phyloP scores from a whole-genome alignment of 2,329 filamentous ascomycete genomes.

The Neophaeococcomyces mojaviensis region DNA sequence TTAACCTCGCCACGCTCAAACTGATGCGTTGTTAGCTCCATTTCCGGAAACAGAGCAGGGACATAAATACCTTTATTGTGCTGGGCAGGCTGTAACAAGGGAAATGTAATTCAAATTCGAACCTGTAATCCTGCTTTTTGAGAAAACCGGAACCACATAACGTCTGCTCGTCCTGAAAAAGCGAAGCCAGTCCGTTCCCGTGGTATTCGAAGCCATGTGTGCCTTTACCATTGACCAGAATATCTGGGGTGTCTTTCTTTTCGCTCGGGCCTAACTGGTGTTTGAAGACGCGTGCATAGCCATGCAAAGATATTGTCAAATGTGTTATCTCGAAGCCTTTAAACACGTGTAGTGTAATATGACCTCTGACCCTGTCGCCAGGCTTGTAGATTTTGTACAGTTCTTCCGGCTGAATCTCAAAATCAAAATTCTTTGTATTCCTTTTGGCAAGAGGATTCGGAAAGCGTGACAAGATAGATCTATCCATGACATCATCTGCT shows the following conservation, averaged over 20 bases:
- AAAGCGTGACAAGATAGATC: conserved; percentile 46
- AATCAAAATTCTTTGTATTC: conserved; percentile 53
- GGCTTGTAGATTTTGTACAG: conserved; percentile 56
- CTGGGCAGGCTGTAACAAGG: conserved; percentile 59
- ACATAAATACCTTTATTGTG: conserved; percentile 75
- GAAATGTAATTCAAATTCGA: conserved; percentile 57
- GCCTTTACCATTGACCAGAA: conserved; percentile 48
- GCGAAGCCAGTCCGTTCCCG: conserved; percentile 56
- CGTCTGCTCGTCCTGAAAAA: conserved; percentile 59
- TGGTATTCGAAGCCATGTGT: conserved; percentile 48
- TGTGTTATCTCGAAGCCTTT: conserved; percentile 58
- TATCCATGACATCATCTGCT: conserved; percentile 29
- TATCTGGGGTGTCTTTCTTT: conserved; percentile 41
- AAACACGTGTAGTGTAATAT: conserved; percentile 51
- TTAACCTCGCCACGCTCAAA: conserved; percentile 92
- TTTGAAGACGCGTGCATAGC: conserved; percentile 59
- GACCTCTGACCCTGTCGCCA: conserved; percentile 55
- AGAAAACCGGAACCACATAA: conserved; percentile 58
- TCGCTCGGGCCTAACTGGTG: conserved; percentile 52
- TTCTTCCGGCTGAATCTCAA: conserved; percentile 55
- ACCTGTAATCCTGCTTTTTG: conserved; percentile 58
- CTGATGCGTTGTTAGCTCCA: conserved; percentile 42
- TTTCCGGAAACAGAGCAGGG: conserved; percentile 8
- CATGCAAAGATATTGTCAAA: conserved; percentile 55
- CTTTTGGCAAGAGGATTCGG: conserved; percentile 47